A percentile compares a stretch with the other conserved stretches of the same genome.
phyloP scores from a whole-genome alignment of 2,329 filamentous ascomycete species.

The Nemania abortiva region DNA sequence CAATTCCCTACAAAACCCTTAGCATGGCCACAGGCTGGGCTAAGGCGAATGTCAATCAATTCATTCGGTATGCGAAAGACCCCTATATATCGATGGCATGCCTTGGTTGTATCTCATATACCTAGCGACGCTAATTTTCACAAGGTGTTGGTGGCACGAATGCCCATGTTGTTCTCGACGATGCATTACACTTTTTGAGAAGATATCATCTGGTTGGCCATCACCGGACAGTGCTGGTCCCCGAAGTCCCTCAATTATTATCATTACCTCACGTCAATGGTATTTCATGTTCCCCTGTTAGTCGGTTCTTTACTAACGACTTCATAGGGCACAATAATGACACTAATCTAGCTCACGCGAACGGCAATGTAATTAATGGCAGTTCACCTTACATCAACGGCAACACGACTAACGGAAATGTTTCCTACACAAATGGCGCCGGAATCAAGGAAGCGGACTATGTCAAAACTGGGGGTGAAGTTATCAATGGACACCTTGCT shows the following conservation, averaged over 20 bases:
- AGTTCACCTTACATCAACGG: neutral
- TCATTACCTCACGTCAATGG: constrained; percentile 12
- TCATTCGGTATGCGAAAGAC: constrained; percentile 34
- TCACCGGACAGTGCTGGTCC: constrained; percentile 16
- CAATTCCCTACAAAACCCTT: constrained; percentile 36
- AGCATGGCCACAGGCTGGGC: constrained; percentile 34
- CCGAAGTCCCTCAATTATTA: neutral
- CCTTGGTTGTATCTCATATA: neutral
- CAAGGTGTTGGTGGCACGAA: constrained; percentile 36
- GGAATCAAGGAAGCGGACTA: neutral
- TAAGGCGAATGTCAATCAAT: constrained; percentile 41
- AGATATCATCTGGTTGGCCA: constrained; percentile 28
- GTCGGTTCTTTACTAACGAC: constrained; percentile 6
- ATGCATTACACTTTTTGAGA: constrained; percentile 34
- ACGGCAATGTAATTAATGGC: constrained; percentile 3
- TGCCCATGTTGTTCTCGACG: constrained; percentile 36
- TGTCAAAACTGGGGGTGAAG: neutral
- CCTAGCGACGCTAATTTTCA: constrained; percentile 9
- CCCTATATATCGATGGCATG: neutral
- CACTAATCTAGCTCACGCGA: neutral
- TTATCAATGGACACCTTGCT: neutral
- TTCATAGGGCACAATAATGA: constrained; percentile 1
- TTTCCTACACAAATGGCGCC: neutral
- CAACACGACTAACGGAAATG: neutral
- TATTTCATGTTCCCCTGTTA: neutral